phyloP scores from a whole-genome alignment of 2,329 filamentous ascomycete species.

The Phoma sp. region DNA sequence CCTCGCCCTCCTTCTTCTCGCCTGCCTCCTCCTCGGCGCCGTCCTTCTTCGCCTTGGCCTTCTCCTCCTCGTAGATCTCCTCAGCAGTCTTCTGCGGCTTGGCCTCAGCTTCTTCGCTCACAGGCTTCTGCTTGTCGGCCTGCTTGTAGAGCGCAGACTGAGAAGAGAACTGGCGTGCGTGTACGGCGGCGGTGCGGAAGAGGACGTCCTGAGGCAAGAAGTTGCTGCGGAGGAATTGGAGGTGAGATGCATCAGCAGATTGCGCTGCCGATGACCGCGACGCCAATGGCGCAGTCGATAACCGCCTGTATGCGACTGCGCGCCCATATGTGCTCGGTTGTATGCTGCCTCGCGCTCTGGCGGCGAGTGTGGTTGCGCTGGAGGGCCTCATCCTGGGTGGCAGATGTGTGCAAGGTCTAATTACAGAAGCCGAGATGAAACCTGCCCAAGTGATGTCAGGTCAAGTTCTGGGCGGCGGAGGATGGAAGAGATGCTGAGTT shows the following conservation, averaged over 20 bases:
- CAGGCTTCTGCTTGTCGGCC: constrained; percentile 44
- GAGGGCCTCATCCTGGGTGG: constrained; percentile 54
- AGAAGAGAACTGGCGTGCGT: constrained; percentile 53
- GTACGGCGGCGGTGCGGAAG: constrained; percentile 51
- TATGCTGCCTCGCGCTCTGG: constrained; percentile 48
- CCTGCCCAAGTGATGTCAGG: constrained; percentile 17
- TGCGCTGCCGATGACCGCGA: constrained; percentile 34
- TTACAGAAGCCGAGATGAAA: constrained; percentile 16
- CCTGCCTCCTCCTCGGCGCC: constrained; percentile 54
- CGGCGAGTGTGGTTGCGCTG: constrained; percentile 47
- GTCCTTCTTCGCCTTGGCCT: constrained; percentile 48
- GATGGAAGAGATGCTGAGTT: constrained; percentile 24
- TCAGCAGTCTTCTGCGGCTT: constrained; percentile 49
- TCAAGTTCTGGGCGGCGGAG: constrained; percentile 25
- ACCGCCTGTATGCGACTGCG: constrained; percentile 56
- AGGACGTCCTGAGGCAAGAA: constrained; percentile 49
- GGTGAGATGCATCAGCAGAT: constrained; percentile 31
- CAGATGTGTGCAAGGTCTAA: constrained; percentile 1
- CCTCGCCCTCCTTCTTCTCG: constrained; percentile 50
- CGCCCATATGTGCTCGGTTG: constrained; percentile 50
- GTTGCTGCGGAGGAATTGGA: constrained; percentile 51
- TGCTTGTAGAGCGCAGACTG: constrained; percentile 42
- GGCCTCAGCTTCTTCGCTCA: constrained; percentile 40
- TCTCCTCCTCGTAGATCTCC: constrained; percentile 50
- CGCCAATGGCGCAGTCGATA: constrained; percentile 43